Evolutionary conservation across 2,329 filamentous ascomycete genomes (phyloP), one percentile per base, ranked within the genome.

Genomic region (Nemania sp.): DNA sequence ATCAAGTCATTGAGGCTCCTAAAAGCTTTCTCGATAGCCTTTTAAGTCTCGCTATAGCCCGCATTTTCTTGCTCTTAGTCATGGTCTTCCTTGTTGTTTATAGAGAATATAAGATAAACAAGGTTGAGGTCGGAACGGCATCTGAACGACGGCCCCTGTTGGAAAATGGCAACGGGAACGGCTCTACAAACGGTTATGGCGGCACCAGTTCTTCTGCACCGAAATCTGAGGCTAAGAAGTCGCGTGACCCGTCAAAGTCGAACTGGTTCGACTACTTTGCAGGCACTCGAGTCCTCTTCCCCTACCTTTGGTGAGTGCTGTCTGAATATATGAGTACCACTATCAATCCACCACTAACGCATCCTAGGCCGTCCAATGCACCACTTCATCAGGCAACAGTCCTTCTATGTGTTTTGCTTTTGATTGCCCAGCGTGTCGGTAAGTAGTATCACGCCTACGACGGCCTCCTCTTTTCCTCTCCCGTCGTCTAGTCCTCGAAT

Each of bases 251-350:
- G 22, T 72, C 70, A 3, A 73, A 68, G 49, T 68, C 72, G 10
- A 70, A 81, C 2, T 85, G 82, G 83, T 74, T 84, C 10, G 82
- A 84, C 68, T 85, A 85, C 66, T 77, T 84, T 68, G 78, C 81
- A 13, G 83, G 83, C 0, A 84, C 84, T 69, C 72, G 77, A 15
- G 78, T 82, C 10, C 75, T 85, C 5, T 84, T 84, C 35, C 82
- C 83, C 1, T 84, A 83, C 51, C 74, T 85, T 1, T 85, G 83
- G 82, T 80, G 73, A 20, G 72, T 64, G 20, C 24, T 43, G 3
- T 26, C 24, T 2, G 20, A 11, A 3, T 43, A 20, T 1, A n/a
- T 35, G 20, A 18, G 8, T 13, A 13, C 26, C 3, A 10, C 35
- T 22, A 57, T 67, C 29, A 54, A 66, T 77, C 60, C 74, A 57